These are phyloP conservation scores for Ophiostoma angusticollis DNA, from an alignment of 2,329 filamentous ascomycete genomes.

Conservation along the genomic window DNA sequence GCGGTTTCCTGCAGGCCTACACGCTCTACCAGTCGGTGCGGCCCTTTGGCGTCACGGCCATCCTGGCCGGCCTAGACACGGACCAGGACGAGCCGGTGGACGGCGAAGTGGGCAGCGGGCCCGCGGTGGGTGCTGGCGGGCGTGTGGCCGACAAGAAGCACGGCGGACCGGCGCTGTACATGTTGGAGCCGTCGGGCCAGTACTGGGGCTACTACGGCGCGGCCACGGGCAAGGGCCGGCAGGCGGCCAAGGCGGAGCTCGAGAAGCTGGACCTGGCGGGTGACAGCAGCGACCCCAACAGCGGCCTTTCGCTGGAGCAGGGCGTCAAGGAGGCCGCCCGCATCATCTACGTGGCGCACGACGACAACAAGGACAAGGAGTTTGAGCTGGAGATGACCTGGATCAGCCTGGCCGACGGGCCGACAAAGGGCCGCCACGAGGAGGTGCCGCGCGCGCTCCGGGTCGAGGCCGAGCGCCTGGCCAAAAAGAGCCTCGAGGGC, in stretches of 20 bases:
- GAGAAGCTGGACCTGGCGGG: slow-evolving; percentile 89
- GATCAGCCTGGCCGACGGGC: slow-evolving; percentile 75
- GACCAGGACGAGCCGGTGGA: slow-evolving; percentile 77
- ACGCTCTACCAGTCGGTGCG: slow-evolving; percentile 95
- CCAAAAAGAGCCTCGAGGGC: slow-evolving; percentile 77
- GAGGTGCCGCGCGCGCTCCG: slow-evolving; percentile 84
- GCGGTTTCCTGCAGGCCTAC: slow-evolving; percentile 92
- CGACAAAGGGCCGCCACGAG: slow-evolving; percentile 84
- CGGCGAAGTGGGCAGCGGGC: slow-evolving; percentile 77
- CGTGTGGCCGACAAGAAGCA: slow-evolving; percentile 62
- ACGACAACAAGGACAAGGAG: slow-evolving; percentile 99
- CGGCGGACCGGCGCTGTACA: slow-evolving; percentile 89
- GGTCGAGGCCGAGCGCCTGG: slow-evolving; percentile 85
- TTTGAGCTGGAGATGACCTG: slow-evolving; percentile 99
- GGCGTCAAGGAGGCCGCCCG: slow-evolving; percentile 92
- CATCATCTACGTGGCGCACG: slow-evolving; percentile 95
- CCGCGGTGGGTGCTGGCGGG: slow-evolving; percentile 67
- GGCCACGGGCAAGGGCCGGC: slow-evolving; percentile 90
- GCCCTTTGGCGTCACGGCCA: slow-evolving; percentile 91
- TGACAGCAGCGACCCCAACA: too few relatives aligned
- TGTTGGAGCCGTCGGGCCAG: slow-evolving; percentile 94
- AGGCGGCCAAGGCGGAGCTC: slow-evolving; percentile 93
- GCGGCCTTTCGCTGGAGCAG: slow-evolving; percentile 67
- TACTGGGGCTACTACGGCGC: slow-evolving; percentile 99
- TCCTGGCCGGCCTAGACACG: slow-evolving; percentile 86